Conservation (phyloP, 129 eudicot species). For the Kitagawia praeruptora region DNA sequence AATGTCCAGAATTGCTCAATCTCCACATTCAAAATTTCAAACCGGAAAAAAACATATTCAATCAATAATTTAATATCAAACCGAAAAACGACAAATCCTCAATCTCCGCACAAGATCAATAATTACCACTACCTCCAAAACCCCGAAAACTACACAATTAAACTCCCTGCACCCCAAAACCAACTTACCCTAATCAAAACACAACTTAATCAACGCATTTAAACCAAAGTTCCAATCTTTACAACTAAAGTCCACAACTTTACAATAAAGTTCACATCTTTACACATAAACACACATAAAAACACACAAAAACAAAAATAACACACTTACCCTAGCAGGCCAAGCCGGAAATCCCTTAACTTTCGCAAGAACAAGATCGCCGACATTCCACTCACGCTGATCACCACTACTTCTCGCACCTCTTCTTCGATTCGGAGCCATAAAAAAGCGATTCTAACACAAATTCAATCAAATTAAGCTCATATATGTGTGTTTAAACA, state of each 20-base stretch:
- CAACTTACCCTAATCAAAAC: neutral
- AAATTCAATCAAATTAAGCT: slow-evolving; percentile 16
- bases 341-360: slow-evolving; percentile 92
- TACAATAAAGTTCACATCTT: neutral
- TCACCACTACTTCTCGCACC: slow-evolving; percentile 73
- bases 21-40: neutral
- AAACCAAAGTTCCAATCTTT: neutral
- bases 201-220: neutral
- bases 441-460: slow-evolving; percentile 7
- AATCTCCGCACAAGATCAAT: slow-evolving; percentile 5
- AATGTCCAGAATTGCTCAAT: too few species aligned
- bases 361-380: slow-evolving; percentile 95
- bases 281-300: neutral
- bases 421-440: slow-evolving; percentile 87
- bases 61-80: neutral
- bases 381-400: slow-evolving; percentile 72
- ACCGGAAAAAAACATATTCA: neutral
- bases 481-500: slow-evolving; percentile 1
- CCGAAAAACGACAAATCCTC: neutral
- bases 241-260: neutral
- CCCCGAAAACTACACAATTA: slow-evolving; percentile 17
- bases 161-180: neutral
- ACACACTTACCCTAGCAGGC: slow-evolving; percentile 82
- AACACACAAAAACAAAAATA: neutral
- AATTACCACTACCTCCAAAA: neutral